These are phyloP conservation scores for Scleroderma bovista DNA, from an alignment of 768 basidiomycete species.

Conservation along the genomic window DNA sequence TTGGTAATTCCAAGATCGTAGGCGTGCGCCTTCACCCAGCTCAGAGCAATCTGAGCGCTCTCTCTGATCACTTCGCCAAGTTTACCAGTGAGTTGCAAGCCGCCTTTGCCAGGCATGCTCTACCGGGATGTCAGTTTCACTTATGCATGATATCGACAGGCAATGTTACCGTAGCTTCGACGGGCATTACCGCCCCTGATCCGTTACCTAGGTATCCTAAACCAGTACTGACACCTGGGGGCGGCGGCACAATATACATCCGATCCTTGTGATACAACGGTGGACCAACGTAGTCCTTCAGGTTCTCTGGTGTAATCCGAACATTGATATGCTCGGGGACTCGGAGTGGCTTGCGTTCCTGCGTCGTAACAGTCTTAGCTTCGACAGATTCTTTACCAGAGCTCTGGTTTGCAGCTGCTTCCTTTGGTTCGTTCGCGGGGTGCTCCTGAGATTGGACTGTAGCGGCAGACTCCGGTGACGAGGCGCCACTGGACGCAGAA, in stretches of 20 bases:
- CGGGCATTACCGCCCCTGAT: conserved; percentile 93
- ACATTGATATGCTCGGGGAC: conserved; percentile 79
- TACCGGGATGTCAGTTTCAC: conserved; percentile 27
- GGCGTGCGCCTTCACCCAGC: conserved; percentile 91
- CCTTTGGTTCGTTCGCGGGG: conserved; percentile 31
- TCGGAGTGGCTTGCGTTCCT: conserved; percentile 70
- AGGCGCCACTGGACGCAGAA: background rate
- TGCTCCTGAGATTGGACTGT: conserved; percentile 53
- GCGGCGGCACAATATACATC: conserved; percentile 75
- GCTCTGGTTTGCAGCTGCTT: conserved; percentile 2
- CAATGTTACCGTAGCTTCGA: conserved; percentile 78
- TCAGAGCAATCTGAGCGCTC: conserved; percentile 89
- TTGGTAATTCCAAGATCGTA: conserved; percentile 82
- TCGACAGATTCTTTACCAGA: conserved; percentile 17
- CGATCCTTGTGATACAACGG: conserved; percentile 78
- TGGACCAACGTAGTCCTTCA: conserved; percentile 96
- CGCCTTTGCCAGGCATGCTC: conserved; percentile 96
- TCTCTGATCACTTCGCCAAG: conserved; percentile 97
- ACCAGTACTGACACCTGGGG: conserved; percentile 91
- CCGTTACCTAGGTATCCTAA: conserved; percentile 96
- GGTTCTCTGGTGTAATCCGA: conserved; percentile 74
- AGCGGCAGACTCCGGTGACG: conserved; percentile 11
- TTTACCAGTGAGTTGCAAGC: conserved; percentile 90
- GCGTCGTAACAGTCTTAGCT: conserved; percentile 63
- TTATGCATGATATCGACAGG: background rate